Evolutionary conservation across 495 filamentous ascomycete species (phyloP), one percentile per base, ranked within the genome.

Genomic region (Elasticomyces elasticus): DNA sequence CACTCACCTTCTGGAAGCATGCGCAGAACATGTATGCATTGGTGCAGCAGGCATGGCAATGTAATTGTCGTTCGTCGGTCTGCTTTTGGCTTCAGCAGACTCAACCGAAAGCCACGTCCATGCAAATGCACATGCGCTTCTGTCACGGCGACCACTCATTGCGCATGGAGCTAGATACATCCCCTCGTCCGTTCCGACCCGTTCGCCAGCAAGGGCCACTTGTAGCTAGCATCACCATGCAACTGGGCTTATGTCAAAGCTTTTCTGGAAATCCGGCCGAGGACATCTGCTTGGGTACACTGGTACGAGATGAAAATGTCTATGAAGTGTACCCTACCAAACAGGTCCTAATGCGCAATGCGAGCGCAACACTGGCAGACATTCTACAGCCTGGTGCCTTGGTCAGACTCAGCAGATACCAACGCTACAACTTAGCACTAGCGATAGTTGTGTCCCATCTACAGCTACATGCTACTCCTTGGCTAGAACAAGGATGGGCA

Each of bases 21-120:
- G 52, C 52, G 19, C 33, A 55, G 12, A 46, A 20, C 23, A 55
- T 55, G n/a, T 55, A 37, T 24, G 49, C 48, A 28, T 33, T 55
- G 10, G 12, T 55, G n/a, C 33, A 37, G 31, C 37, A 47, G 6
- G 42, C 52, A 11, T 55, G 52, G 52, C 33, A 47, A 9, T 55
- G 52, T 28, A 47, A 30, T 35, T 55, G 52, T 23, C 51, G 12
- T 13, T 54, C 42, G 35, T 17, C 19, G 13, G 13, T n/a, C 19
- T 54, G 51, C 15, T 27, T 54, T 22, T 42, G 38, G 37, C 30
- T 54, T 12, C 40, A 33, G 22, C 51, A 54, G 20, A 37, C 25
- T n/a, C n/a, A 24, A 41, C 27, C 1, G 25, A 22, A 5, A 22
- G 15, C 9, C 12, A 30, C 4, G 51, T 54, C n/a, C 42, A 47